A percentile compares a stretch with the other conserved stretches of the same genome.
Evolutionary conservation across 768 basidiomycete species (phyloP).

Genomic region (Boletus rubescentipes): DNA sequence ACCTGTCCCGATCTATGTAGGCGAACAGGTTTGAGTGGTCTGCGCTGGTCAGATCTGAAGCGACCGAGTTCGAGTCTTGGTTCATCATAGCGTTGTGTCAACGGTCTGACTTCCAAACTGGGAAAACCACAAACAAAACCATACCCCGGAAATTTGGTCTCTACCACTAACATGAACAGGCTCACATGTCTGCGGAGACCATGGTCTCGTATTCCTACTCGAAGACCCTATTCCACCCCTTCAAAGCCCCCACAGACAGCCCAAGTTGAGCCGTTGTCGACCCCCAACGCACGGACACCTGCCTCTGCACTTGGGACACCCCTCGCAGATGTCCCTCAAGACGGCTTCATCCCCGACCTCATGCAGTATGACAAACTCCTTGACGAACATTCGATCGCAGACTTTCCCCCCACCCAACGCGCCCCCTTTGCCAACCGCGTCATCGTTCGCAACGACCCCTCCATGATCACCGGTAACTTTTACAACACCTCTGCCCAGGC

Average conservation of each 20-base stretch:
- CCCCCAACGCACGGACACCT: not conserved
- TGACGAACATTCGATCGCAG: constrained; percentile 56
- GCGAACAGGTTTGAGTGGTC: constrained; percentile 56
- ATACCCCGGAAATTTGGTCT: constrained; percentile 15
- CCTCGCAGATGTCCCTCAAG: constrained; percentile 23
- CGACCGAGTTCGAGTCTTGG: constrained; percentile 40
- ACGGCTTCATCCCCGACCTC: constrained; percentile 52
- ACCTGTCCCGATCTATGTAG: constrained; percentile 69
- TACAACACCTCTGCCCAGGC: constrained; percentile 19
- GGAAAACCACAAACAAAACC: constrained; percentile 21
- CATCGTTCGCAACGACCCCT: constrained; percentile 68
- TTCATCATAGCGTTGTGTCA: constrained; percentile 10
- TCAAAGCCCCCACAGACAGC: constrained; percentile 5
- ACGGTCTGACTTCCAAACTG: constrained; percentile 12
- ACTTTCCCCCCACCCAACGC: constrained; percentile 52
- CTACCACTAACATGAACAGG: constrained; percentile 25
- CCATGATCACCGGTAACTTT: constrained; percentile 51
- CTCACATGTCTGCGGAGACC: constrained; percentile 20
- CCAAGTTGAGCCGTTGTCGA: constrained; percentile 2
- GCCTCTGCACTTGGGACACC: constrained; percentile 11
- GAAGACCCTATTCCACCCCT: constrained; percentile 19
- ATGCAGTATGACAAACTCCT: constrained; percentile 61
- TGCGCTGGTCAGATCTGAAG: constrained; percentile 44
- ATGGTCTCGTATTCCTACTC: not conserved
- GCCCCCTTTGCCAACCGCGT: constrained; percentile 60